Percentiles rank a stretch among this genome's conserved stretches.
phyloP scores from a whole-genome alignment of 2,329 filamentous ascomycete species.

The Drechslerella coelobrocha region DNA sequence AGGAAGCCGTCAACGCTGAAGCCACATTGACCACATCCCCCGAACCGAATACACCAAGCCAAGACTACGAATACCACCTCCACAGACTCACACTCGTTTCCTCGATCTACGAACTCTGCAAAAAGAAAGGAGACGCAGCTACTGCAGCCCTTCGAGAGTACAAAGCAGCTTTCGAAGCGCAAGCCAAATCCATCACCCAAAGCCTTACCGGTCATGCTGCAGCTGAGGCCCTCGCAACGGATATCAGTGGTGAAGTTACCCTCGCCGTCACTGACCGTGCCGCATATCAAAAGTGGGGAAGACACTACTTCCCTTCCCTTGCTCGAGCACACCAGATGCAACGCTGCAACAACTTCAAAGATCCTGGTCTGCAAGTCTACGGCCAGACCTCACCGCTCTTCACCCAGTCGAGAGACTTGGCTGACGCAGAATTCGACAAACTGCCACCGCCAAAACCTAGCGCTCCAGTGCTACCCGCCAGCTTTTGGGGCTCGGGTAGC shows the following conservation, averaged over 20 bases:
- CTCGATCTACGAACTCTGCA: slow-evolving; percentile 50
- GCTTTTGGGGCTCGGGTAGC: slow-evolving; percentile 2
- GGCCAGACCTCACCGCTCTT: slow-evolving; percentile 64
- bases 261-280: slow-evolving; percentile 61
- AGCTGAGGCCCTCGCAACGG: slow-evolving; percentile 61
- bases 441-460: slow-evolving; percentile 55
- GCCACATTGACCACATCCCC: slow-evolving; percentile 34
- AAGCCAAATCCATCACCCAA: slow-evolving; percentile 15
- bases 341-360: slow-evolving; percentile 69
- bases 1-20: slow-evolving; percentile 23
- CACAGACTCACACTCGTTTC: slow-evolving; percentile 43
- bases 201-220: slow-evolving; percentile 55
- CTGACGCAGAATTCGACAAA: slow-evolving; percentile 61
- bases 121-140: background rate
- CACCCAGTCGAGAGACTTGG: slow-evolving; percentile 61
- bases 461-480: slow-evolving; percentile 19
- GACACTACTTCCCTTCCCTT: slow-evolving; percentile 67
- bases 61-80: slow-evolving; percentile 39
- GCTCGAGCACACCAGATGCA: slow-evolving; percentile 66
- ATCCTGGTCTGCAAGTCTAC: slow-evolving; percentile 66
- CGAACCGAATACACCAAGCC: slow-evolving; percentile 12
- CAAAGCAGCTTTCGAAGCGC: slow-evolving; percentile 20
- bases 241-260: slow-evolving; percentile 61
- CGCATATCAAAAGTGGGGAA: slow-evolving; percentile 64
- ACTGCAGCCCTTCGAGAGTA: background rate